Conservation (phyloP, 345 rosid genomes). For the rapeseed (Brassica napus) region Da-Ae NC_063441.1:14136501-14137000, state of each 20-base stretch:
- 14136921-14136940: neutral
- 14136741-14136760: too few species aligned
- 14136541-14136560: slow-evolving; percentile 12
- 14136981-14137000: neutral
- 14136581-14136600: neutral
- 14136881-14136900: neutral
- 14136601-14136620: neutral
- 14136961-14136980: neutral
- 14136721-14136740: neutral
- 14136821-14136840: neutral
- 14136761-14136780: neutral
- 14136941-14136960: neutral
- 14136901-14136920: neutral
- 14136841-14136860: neutral
- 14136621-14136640: slow-evolving; percentile 1
- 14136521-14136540: slow-evolving; percentile 5
- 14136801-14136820: neutral
- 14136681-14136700: neutral
- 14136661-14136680: neutral
- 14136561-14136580: slow-evolving; percentile 9
- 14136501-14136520: slow-evolving; percentile 4
- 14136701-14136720: neutral
- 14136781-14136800: neutral
- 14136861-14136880: neutral
- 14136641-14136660: slow-evolving; percentile 21